Evolutionary conservation across 1,284 basidiomycete genomes (phyloP), one percentile per base, ranked within the genome.

Genomic region (Leccinum subspadiceum): DNA sequence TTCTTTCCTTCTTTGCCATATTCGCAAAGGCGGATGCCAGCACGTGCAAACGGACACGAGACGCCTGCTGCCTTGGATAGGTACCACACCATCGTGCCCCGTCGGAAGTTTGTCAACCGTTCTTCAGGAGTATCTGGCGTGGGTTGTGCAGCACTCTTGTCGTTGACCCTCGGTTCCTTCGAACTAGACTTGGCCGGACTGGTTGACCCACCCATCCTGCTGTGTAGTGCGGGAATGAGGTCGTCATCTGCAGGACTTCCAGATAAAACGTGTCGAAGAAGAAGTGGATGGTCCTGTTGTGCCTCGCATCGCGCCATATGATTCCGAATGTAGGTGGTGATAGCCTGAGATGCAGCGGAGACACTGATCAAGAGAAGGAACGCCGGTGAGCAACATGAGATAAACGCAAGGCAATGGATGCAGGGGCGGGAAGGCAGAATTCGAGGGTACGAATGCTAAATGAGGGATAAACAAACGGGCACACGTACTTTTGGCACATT

Each of bases 31-130:
- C 84, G 80, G 50, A 91, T 87, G n/a, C 86, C 86, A 2, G 81
- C 84, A 60, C 85, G 79, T 8, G 85, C 75, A 70, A 91, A 91
- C 3, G 89, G 89, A 72, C 89, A 90, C 0, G 85, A 84, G 8
- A 85, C 82, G 46, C 89, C 89, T 5, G 87, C 83, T 20, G 86
- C 87, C 65, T 83, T 81, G 70, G 84, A 86, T 54, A 91, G 79
- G 73, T 90, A 91, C 88, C 88, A 91, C 7, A 91, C 87, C 68
- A 83, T 82, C 41, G 89, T 91, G 37, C 89, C 89, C 48, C 85
- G 81, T 59, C 89, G 81, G 69, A 90, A 91, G 71, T 89, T 89
- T n/a, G 89, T 90, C 26, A 79, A 64, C 44, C 87, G 79, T 56
- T 78, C 79, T 57, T 78, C 76, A 8, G 26, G 59, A 10, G 31